Evolutionary conservation across 495 filamentous ascomycete genomes (phyloP).

Genomic region (Neurospora sp.): DNA sequence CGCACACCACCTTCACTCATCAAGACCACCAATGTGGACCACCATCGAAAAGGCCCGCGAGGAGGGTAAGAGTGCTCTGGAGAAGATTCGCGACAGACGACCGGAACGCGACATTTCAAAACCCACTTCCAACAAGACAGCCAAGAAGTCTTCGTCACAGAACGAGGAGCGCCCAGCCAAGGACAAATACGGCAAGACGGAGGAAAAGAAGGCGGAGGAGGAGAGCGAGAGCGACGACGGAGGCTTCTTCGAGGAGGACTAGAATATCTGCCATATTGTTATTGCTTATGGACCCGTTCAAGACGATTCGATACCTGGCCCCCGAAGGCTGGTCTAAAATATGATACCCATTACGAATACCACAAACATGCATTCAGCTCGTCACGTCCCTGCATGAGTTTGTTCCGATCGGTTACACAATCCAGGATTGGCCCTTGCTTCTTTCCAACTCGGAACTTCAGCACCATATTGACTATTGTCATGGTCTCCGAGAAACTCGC

Average conservation of each 20-base stretch:
- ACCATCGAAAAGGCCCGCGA: slow-evolving; percentile 58
- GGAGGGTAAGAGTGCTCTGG: slow-evolving; percentile 47
- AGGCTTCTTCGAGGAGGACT: slow-evolving; percentile 25
- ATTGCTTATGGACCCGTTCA: neutral
- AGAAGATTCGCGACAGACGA: slow-evolving; percentile 36
- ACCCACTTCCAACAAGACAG: neutral
- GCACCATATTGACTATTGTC: neutral
- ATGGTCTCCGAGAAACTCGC: neutral
- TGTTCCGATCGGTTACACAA: neutral
- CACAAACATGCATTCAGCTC: neutral
- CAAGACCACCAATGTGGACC: slow-evolving; percentile 55
- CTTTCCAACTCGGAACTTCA: neutral
- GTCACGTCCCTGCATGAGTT: neutral
- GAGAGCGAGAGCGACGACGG: slow-evolving; percentile 15
- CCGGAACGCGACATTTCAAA: neutral
- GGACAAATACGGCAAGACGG: neutral
- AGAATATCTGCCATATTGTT: neutral
- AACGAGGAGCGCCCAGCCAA: neutral
- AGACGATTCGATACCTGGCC: neutral
- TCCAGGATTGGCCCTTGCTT: neutral
- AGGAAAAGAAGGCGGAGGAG: neutral
- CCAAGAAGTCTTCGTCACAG: neutral
- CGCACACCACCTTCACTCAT: slow-evolving; percentile 23
- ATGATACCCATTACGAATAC: slow-evolving; percentile 13
- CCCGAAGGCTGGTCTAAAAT: neutral